Conservation (phyloP, 2,329 filamentous ascomycete genomes). For the Colletotrichum paranaense region DNA sequence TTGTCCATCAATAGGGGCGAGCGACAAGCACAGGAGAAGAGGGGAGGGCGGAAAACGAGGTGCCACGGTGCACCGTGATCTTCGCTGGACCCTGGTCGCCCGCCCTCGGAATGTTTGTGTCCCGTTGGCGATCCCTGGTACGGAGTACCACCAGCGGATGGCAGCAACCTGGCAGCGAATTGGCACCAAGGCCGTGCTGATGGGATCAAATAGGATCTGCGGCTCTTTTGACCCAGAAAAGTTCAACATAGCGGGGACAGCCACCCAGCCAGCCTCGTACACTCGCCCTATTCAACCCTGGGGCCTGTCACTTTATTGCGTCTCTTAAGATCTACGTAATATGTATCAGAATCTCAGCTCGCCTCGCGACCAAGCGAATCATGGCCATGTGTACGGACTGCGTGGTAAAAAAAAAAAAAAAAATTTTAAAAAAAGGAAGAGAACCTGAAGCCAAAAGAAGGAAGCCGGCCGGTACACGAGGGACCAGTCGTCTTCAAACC, state of each 20-base stretch:
- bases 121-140: constrained; percentile 25
- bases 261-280: neutral
- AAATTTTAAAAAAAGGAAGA: neutral
- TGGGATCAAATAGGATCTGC: constrained; percentile 26
- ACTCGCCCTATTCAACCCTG: neutral
- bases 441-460: neutral
- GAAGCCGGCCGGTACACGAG: neutral
- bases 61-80: neutral
- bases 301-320: neutral
- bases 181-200: constrained; percentile 27
- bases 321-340: neutral
- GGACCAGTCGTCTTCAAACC: neutral
- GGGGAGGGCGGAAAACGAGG: too few species aligned
- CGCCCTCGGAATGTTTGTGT: constrained; percentile 20
- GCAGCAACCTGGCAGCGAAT: constrained; percentile 25
- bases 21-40: neutral
- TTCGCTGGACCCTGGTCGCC: constrained; percentile 8
- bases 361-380: neutral
- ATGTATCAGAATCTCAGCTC: neutral
- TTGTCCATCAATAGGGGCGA: neutral
- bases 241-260: constrained; percentile 1
- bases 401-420: neutral
- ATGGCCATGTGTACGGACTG: neutral
- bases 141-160: neutral
- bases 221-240: neutral